Conservation (phyloP, 257 asterid genomes). For the Fraxinus americana region DNA sequence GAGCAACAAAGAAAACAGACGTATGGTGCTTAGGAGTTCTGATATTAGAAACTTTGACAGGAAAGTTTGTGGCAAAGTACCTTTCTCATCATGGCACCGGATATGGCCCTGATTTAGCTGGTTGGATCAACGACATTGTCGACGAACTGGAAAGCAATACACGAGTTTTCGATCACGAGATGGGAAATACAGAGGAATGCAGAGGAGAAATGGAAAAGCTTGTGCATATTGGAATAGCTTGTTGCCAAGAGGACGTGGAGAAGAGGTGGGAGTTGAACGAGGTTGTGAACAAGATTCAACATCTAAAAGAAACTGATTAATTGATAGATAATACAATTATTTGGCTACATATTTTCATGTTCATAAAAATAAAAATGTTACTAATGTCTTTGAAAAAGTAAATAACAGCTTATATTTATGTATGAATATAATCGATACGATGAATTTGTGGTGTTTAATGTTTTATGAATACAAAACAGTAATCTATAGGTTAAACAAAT, state of each 20-base stretch:
- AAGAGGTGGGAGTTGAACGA: constrained; percentile 71
- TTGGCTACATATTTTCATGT: background rate
- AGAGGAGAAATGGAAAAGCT: constrained; percentile 62
- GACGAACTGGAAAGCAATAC: background rate
- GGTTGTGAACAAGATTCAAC: constrained; percentile 55
- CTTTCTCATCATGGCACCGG: constrained; percentile 42
- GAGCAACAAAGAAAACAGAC: constrained; percentile 63
- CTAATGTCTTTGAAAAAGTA: background rate
- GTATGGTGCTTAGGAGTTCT: constrained; percentile 90
- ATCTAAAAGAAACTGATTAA: constrained; percentile 34
- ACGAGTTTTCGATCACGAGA: constrained; percentile 60
- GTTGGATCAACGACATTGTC: constrained; percentile 56
- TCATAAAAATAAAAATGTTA: background rate
- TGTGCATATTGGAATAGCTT: constrained; percentile 55
- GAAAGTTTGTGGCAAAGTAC: constrained; percentile 66
- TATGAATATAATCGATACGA: too few relatives aligned
- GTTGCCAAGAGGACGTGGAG: constrained; percentile 64
- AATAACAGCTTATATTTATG: background rate
- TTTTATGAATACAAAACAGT: too few relatives aligned
- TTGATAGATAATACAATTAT: background rate
- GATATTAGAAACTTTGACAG: constrained; percentile 71
- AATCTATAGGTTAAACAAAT: too few relatives aligned
- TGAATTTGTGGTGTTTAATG: too few relatives aligned
- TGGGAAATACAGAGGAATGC: constrained; percentile 39
- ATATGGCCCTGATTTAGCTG: constrained; percentile 42